phyloP scores from a whole-genome alignment of 805 yeast species.

The Wickerhamomyces pijperi region DNA sequence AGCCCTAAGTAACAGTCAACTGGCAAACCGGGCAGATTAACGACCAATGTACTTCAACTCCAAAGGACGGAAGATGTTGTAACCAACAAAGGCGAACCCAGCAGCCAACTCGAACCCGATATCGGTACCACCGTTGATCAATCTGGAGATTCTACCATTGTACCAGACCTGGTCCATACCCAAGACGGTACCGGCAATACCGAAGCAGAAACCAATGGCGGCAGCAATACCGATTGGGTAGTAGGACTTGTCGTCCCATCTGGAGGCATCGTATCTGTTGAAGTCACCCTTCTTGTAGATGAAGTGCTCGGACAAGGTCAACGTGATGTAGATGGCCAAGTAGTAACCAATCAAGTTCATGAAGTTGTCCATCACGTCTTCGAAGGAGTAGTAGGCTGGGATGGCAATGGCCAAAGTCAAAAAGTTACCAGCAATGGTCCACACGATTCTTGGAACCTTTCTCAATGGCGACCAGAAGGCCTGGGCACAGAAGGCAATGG shows the following conservation, averaged over 20 bases:
- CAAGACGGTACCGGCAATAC: slow-evolving; percentile 73
- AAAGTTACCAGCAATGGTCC: slow-evolving; percentile 72
- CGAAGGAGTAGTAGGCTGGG: slow-evolving; percentile 75
- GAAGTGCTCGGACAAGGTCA: slow-evolving; percentile 73
- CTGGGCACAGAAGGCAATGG: slow-evolving; percentile 80
- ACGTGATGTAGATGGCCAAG: slow-evolving; percentile 73
- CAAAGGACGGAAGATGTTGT: slow-evolving; percentile 46
- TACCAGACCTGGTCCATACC: slow-evolving; percentile 90
- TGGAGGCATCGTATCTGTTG: slow-evolving; percentile 49
- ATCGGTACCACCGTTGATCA: slow-evolving; percentile 75
- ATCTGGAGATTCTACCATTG: slow-evolving; percentile 51
- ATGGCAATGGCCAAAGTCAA: slow-evolving; percentile 78
- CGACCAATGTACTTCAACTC: slow-evolving; percentile 58
- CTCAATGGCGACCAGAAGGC: slow-evolving; percentile 68
- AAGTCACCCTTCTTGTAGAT: slow-evolving; percentile 60
- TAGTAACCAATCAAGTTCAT: slow-evolving; percentile 90
- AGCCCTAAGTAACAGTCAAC: not conserved
- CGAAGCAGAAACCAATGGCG: slow-evolving; percentile 64
- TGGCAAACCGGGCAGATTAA: slow-evolving; percentile 9
- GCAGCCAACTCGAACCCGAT: slow-evolving; percentile 76
- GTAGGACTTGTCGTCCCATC: slow-evolving; percentile 43
- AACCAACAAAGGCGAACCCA: slow-evolving; percentile 56
- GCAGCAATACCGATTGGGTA: slow-evolving; percentile 79
- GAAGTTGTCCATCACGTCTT: slow-evolving; percentile 65
- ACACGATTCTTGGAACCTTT: slow-evolving; percentile 68